Percentiles rank a stretch among this genome's conserved stretches.
These are phyloP conservation scores for Nicotiana knightiana DNA, from an alignment of 257 asterid genomes.

Conservation along the genomic window DNA sequence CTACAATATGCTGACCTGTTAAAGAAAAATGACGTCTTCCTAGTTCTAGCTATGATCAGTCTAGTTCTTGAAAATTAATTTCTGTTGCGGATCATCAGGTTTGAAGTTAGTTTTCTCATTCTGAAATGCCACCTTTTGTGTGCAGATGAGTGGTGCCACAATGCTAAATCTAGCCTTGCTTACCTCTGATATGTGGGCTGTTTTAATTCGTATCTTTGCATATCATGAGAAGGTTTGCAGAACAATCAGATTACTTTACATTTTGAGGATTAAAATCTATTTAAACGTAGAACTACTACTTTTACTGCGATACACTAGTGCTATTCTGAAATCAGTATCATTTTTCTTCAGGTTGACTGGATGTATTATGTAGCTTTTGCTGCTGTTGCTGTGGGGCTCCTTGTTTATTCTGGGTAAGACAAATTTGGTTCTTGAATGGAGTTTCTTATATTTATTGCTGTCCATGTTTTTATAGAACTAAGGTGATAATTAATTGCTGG, in stretches of 20 bases:
- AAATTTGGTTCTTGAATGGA: not conserved
- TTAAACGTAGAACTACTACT: not conserved
- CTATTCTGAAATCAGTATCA: not conserved
- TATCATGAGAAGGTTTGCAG: constrained; percentile 75
- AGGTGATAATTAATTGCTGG: not conserved
- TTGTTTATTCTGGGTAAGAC: constrained; percentile 72
- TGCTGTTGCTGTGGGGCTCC: constrained; percentile 64
- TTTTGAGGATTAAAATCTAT: constrained; percentile 1
- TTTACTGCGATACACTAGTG: not conserved
- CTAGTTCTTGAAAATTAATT: not conserved
- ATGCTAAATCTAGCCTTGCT: constrained; percentile 85
- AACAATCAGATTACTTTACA: not conserved
- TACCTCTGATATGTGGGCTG: constrained; percentile 99
- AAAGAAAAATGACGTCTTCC: not conserved
- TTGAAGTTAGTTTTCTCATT: not conserved
- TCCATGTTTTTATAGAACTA: not conserved
- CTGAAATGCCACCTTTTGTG: not conserved
- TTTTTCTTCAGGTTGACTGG: constrained; percentile 82
- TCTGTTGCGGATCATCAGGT: not conserved
- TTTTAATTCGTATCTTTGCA: constrained; percentile 78
- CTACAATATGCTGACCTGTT: not conserved
- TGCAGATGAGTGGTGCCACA: constrained; percentile 86
- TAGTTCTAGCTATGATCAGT: not conserved
- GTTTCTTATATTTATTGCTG: not conserved
- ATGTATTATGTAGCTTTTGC: constrained; percentile 83